A percentile compares a stretch with the other conserved stretches of the same genome.
Evolutionary conservation across 345 rosid genomes (phyloP).

Genomic region (Pugionium cornutum): DNA sequence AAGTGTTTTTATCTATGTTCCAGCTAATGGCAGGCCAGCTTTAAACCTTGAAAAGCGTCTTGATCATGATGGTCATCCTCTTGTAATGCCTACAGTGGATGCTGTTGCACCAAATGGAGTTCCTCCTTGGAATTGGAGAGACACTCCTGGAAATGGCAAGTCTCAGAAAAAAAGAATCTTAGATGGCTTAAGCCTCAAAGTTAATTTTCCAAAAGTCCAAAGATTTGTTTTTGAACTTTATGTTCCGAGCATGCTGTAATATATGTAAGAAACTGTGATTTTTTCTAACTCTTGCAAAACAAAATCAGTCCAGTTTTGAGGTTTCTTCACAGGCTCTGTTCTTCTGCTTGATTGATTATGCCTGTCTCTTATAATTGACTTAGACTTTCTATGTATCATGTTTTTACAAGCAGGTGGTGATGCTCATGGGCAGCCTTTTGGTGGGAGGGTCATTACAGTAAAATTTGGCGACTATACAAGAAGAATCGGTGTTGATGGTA

Average conservation of each 20-base stretch:
- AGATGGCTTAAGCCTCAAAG: conserved; percentile 9
- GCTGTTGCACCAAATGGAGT: conserved; percentile 82
- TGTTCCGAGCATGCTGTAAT: conserved; percentile 21
- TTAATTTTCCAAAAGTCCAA: conserved; percentile 5
- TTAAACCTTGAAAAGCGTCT: conserved; percentile 94
- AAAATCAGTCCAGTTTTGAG: neutral
- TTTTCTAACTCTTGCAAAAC: too few relatives aligned
- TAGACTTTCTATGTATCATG: conserved; percentile 2
- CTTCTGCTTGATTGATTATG: neutral
- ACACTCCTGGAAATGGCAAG: conserved; percentile 84
- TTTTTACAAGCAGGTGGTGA: conserved; percentile 54
- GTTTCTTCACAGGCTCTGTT: conserved; percentile 7
- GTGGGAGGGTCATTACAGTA: conserved; percentile 88
- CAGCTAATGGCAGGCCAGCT: conserved; percentile 77
- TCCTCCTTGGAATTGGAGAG: conserved; percentile 99
- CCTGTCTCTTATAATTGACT: neutral
- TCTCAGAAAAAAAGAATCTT: conserved; percentile 17
- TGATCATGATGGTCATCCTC: conserved; percentile 96
- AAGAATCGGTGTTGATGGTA: conserved; percentile 89
- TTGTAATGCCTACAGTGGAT: conserved; percentile 83
- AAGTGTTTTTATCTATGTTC: conserved; percentile 33
- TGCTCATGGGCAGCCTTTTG: conserved; percentile 58
- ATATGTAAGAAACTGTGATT: neutral
- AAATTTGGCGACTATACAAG: conserved; percentile 88
- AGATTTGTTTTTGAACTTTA: conserved; percentile 8